phyloP scores from a whole-genome alignment of 345 rosid genomes.

The Heritiera littoralis region DNA sequence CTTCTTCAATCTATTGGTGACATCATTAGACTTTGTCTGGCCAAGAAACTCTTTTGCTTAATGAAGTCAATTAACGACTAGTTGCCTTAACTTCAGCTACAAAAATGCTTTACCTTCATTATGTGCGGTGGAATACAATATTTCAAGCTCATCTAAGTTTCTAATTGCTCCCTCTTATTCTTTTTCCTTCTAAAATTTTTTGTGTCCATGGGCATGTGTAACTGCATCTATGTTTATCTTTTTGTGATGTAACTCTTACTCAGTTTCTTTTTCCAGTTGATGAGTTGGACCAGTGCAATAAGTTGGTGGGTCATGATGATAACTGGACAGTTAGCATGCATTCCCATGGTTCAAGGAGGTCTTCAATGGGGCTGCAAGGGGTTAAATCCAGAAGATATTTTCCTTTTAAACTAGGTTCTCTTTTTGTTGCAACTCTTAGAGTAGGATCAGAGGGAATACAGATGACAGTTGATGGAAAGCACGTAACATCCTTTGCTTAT shows the following conservation, averaged over 20 bases:
- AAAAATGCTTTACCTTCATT: conserved; percentile 14
- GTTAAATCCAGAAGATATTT: conserved; percentile 57
- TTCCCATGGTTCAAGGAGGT: conserved; percentile 39
- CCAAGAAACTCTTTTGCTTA: not conserved
- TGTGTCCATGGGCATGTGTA: not conserved
- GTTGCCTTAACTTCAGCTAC: not conserved
- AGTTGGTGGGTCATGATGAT: conserved; percentile 73
- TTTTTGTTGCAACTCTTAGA: conserved; percentile 87
- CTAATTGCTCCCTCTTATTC: not conserved
- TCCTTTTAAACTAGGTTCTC: conserved; percentile 83
- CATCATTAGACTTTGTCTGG: conserved; percentile 6
- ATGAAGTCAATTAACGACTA: not conserved
- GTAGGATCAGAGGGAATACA: conserved; percentile 93
- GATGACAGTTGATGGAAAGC: conserved; percentile 96
- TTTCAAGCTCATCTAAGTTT: not conserved
- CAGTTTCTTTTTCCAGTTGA: conserved; percentile 53
- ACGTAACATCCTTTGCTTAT: conserved; percentile 88
- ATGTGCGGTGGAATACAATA: not conserved
- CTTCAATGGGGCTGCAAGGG: conserved; percentile 39
- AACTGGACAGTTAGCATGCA: conserved; percentile 34
- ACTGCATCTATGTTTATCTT: not conserved
- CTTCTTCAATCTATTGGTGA: not conserved
- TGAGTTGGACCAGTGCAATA: conserved; percentile 85
- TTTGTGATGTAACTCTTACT: conserved; percentile 1
- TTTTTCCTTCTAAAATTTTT: not conserved